A percentile compares a stretch with the other conserved stretches of the same genome.
Evolutionary conservation across 148 eudicot species (phyloP).

Genomic region (Silene uniflora): DNA sequence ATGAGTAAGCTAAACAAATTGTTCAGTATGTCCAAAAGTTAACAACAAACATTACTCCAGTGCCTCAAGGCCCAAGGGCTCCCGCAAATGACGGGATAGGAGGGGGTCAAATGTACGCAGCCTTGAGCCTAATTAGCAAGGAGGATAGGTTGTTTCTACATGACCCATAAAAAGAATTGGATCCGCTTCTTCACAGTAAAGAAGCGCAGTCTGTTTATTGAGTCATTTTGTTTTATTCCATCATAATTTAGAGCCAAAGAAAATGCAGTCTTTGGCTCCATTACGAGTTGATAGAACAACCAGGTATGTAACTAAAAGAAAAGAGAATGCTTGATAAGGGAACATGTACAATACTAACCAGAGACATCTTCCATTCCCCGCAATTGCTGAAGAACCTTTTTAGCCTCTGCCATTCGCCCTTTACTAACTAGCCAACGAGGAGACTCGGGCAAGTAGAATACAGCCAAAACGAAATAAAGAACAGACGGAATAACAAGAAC

Average conservation of each 20-base stretch:
- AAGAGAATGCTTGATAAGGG: not conserved
- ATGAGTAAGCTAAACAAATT: too few species aligned
- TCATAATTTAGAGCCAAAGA: not conserved
- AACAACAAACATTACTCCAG: too few species aligned
- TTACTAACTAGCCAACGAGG: constrained; percentile 83
- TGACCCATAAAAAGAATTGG: too few species aligned
- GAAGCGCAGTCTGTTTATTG: not conserved
- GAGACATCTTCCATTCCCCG: constrained; percentile 69
- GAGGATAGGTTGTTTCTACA: too few species aligned
- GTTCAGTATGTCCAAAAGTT: too few species aligned
- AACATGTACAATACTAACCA: constrained; percentile 36
- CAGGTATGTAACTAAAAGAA: not conserved
- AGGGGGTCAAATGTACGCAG: too few species aligned
- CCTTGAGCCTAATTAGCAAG: too few species aligned
- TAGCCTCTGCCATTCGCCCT: constrained; percentile 66
- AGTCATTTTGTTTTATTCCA: not conserved
- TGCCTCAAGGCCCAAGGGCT: too few species aligned
- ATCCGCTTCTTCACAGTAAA: not conserved
- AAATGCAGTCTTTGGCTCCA: not conserved
- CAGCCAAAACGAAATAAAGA: constrained; percentile 39
- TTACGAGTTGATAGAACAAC: not conserved
- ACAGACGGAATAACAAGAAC: constrained; percentile 52
- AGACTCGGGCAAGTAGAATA: constrained; percentile 71
- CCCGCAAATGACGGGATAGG: too few species aligned
- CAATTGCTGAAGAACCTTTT: constrained; percentile 52